These are phyloP conservation scores for Verticillium tricorpus DNA, from an alignment of 2,329 filamentous ascomycete species.

Conservation along the genomic window DNA sequence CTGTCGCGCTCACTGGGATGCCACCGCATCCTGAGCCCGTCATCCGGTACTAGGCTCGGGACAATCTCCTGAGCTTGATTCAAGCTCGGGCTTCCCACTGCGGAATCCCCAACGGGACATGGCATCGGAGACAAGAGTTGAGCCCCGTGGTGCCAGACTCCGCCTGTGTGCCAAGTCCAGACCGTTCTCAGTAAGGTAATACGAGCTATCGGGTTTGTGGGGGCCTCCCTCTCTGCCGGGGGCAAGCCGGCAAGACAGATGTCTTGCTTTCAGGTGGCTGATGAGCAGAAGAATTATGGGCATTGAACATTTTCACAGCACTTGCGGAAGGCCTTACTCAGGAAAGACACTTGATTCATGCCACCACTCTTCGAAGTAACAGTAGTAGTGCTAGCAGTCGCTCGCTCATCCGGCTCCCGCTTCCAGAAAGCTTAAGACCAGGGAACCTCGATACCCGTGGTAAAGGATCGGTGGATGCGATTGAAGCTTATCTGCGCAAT, in stretches of 20 bases:
- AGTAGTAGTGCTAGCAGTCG: background rate
- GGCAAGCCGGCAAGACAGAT: background rate
- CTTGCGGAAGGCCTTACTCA: background rate
- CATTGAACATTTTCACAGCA: background rate
- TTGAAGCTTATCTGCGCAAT: background rate
- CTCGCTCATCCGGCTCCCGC: background rate
- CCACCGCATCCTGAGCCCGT: background rate
- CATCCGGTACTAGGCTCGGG: background rate
- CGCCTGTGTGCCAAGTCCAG: background rate
- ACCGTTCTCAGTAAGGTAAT: background rate
- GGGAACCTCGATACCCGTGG: background rate
- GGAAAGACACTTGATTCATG: background rate
- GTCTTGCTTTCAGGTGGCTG: background rate
- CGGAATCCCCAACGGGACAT: background rate
- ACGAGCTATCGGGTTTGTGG: background rate
- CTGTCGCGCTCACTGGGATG: background rate
- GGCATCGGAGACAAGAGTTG: background rate
- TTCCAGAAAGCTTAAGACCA: background rate
- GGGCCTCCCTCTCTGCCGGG: background rate
- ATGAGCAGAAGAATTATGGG: background rate
- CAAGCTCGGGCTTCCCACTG: background rate
- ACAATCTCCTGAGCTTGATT: background rate
- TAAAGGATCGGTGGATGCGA: background rate
- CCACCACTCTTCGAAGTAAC: background rate
- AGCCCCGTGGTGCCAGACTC: background rate